phyloP scores from a whole-genome alignment of 1,284 basidiomycete species.

The Amylostereum chailletii region DNA sequence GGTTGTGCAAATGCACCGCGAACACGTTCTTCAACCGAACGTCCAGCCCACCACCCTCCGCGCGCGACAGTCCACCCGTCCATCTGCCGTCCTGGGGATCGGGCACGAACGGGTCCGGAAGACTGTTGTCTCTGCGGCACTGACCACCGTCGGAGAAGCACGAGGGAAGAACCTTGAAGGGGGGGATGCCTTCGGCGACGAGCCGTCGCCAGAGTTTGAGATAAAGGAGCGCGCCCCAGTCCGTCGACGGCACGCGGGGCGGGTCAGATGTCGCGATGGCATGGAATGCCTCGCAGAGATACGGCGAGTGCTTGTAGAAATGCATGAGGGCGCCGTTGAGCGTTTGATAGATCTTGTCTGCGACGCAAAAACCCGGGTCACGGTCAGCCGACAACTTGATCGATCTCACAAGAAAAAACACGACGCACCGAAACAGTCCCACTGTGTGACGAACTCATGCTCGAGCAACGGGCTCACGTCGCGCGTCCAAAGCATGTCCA shows the following conservation, averaged over 20 bases:
- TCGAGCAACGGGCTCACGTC: slow-evolving; percentile 78
- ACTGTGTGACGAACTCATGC: slow-evolving; percentile 91
- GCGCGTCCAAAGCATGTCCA: slow-evolving; percentile 85
- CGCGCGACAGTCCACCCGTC: slow-evolving; percentile 44
- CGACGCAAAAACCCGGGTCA: neutral
- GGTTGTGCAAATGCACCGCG: slow-evolving; percentile 86
- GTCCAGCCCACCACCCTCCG: slow-evolving; percentile 62
- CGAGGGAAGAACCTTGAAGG: slow-evolving; percentile 87
- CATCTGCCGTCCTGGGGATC: slow-evolving; percentile 53
- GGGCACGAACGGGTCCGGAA: slow-evolving; percentile 79
- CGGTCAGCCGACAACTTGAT: neutral
- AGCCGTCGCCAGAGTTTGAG: slow-evolving; percentile 81
- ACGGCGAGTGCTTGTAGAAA: slow-evolving; percentile 81
- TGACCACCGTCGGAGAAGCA: slow-evolving; percentile 87
- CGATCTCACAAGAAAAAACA: neutral
- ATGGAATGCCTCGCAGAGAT: slow-evolving; percentile 91
- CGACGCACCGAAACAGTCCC: slow-evolving; percentile 89
- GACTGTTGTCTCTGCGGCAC: slow-evolving; percentile 79
- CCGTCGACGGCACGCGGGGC: slow-evolving; percentile 73
- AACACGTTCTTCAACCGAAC: slow-evolving; percentile 63
- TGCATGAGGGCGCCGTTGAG: slow-evolving; percentile 92
- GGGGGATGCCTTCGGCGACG: slow-evolving; percentile 59
- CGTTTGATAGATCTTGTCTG: slow-evolving; percentile 80
- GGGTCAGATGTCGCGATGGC: slow-evolving; percentile 71
- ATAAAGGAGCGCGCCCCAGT: slow-evolving; percentile 89